These are phyloP conservation scores for Cyberlindnera americana DNA, from an alignment of 805 yeast species.

Conservation along the genomic window DNA sequence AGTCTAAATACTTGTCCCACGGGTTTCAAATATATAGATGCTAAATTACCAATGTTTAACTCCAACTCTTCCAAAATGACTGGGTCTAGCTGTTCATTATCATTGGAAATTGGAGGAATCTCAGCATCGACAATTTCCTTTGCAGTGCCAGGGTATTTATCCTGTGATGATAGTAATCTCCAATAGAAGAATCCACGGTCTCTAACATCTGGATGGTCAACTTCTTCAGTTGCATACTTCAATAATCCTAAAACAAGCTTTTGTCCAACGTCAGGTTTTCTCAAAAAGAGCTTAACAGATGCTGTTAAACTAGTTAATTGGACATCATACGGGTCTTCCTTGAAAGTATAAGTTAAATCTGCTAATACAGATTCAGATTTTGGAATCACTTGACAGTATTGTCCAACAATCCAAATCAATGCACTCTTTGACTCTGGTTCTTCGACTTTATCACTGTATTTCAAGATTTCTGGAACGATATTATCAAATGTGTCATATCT, in stretches of 20 bases:
- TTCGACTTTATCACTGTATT: conserved; percentile 48
- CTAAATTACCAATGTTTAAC: conserved; percentile 74
- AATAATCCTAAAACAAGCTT: conserved; percentile 53
- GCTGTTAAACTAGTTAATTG: conserved; percentile 75
- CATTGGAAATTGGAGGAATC: conserved; percentile 60
- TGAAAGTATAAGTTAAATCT: conserved; percentile 43
- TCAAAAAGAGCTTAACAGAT: conserved; percentile 61
- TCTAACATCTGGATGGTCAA: conserved; percentile 79
- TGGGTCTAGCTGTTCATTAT: conserved; percentile 68
- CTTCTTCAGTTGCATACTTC: conserved; percentile 68
- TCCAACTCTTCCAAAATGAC: conserved; percentile 75
- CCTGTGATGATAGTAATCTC: conserved; percentile 62
- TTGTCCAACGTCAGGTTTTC: conserved; percentile 52
- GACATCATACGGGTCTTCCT: conserved; percentile 67
- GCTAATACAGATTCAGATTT: conserved; percentile 40
- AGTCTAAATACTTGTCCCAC: conserved; percentile 74
- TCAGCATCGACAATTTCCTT: conserved; percentile 55
- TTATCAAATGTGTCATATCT: conserved; percentile 62
- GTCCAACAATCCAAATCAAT: conserved; percentile 81
- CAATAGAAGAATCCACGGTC: conserved; percentile 85
- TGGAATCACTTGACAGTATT: conserved; percentile 50
- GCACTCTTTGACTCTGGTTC: conserved; percentile 81
- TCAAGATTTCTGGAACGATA: conserved; percentile 39
- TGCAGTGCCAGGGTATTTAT: conserved; percentile 38
- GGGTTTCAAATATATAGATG: conserved; percentile 82